These are phyloP conservation scores for Paramecium caudatum DNA, from an alignment of 73 alveolate species.

Conservation along the genomic window DNA sequence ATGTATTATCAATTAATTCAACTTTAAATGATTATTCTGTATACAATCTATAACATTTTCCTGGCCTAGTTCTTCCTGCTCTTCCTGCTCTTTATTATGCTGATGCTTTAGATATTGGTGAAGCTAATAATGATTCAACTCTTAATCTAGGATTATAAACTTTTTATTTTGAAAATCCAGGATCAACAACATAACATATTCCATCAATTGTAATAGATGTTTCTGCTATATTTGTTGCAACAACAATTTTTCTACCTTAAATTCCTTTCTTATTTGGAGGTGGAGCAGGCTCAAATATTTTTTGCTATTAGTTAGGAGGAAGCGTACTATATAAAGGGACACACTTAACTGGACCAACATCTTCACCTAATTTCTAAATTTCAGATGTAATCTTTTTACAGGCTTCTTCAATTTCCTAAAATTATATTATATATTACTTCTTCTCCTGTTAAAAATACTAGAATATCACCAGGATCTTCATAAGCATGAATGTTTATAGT, in stretches of 20 bases:
- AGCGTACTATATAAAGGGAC: slow-evolving; percentile 98
- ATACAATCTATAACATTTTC: slow-evolving; percentile 99
- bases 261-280: slow-evolving; percentile 86
- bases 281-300: slow-evolving; percentile 99
- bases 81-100: slow-evolving; percentile 99
- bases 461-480: slow-evolving; percentile 98
- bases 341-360: slow-evolving; percentile 80
- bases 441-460: slow-evolving; percentile 99
- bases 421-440: slow-evolving; percentile 77
- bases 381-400: slow-evolving; percentile 90
- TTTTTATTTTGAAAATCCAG: slow-evolving; percentile 98
- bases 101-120: slow-evolving; percentile 98
- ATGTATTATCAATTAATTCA: slow-evolving; percentile 96
- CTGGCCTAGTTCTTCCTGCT: slow-evolving; percentile 99
- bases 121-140: slow-evolving; percentile 97
- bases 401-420: slow-evolving; percentile 94
- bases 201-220: slow-evolving; percentile 99
- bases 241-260: slow-evolving; percentile 96
- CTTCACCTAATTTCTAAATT: slow-evolving; percentile 86
- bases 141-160: slow-evolving; percentile 99
- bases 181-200: slow-evolving; percentile 99
- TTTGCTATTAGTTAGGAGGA: slow-evolving; percentile 98
- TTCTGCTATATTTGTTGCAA: slow-evolving; percentile 99
- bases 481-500: slow-evolving; percentile 95
- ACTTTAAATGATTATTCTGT: slow-evolving; percentile 92